phyloP scores from a whole-genome alignment of 352 stramenopile species.

The Globisporangium takayamanum region DNA sequence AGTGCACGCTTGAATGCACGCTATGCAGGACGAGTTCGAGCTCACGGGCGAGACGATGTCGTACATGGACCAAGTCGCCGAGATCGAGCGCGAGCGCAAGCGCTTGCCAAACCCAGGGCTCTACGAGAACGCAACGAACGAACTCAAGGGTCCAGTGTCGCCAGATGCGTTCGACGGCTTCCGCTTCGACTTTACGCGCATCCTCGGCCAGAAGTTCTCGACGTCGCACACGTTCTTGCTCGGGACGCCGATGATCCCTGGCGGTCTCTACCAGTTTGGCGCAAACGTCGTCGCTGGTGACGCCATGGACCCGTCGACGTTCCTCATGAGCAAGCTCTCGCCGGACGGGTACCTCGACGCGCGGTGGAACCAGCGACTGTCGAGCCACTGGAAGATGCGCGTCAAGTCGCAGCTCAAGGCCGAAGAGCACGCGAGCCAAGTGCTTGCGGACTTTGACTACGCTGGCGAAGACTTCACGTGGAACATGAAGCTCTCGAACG shows the following conservation, averaged over 20 bases:
- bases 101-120: slow-evolving; percentile 73
- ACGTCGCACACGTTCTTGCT: slow-evolving; percentile 82
- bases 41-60: slow-evolving; percentile 48
- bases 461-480: slow-evolving; percentile 77
- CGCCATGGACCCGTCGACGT: slow-evolving; percentile 72
- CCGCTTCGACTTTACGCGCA: slow-evolving; percentile 84
- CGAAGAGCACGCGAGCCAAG: slow-evolving; percentile 72
- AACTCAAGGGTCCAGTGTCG: slow-evolving; percentile 75
- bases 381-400: slow-evolving; percentile 73
- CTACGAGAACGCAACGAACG: slow-evolving; percentile 81
- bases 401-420: slow-evolving; percentile 82
- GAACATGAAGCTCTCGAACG: slow-evolving; percentile 89
- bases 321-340: slow-evolving; percentile 84
- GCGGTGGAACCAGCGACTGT: slow-evolving; percentile 80
- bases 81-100: slow-evolving; percentile 70
- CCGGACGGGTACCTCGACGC: slow-evolving; percentile 79
- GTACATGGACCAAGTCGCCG: slow-evolving; percentile 78
- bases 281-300: slow-evolving; percentile 77
- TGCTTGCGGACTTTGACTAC: slow-evolving; percentile 82
- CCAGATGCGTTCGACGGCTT: slow-evolving; percentile 83
- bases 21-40: slow-evolving; percentile 9
- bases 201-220: slow-evolving; percentile 72
- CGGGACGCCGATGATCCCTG: slow-evolving; percentile 77
- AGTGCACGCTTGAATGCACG: no score
- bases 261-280: slow-evolving; percentile 81